Conservation (phyloP, 2,329 filamentous ascomycete species). For the Aspergillus sp. region DNA sequence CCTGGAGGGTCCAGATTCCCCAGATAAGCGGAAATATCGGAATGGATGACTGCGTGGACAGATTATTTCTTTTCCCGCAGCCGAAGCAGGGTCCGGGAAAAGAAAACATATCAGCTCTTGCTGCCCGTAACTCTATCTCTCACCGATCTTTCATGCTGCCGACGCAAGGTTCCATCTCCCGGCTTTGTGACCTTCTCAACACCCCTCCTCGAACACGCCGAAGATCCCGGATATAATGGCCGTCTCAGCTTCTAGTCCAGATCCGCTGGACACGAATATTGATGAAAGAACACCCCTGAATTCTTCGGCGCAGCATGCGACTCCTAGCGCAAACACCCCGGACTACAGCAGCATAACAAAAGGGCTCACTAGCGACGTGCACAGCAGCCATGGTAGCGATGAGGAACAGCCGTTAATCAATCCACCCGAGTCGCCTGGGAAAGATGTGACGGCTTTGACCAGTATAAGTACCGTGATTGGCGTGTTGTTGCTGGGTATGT, state of each 20-base stretch:
- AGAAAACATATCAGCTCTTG: not conserved
- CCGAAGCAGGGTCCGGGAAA: not conserved
- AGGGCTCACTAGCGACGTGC: not conserved
- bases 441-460: conserved; percentile 12
- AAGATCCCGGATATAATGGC: not conserved
- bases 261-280: not conserved
- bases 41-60: not conserved
- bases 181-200: no score
- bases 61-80: not conserved
- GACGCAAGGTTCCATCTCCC: not conserved
- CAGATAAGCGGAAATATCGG: not conserved
- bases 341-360: conserved; percentile 10
- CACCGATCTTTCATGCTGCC: not conserved
- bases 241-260: not conserved
- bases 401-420: conserved; percentile 6
- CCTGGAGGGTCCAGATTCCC: not conserved
- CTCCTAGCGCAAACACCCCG: not conserved
- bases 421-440: not conserved
- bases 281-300: conserved; percentile 8
- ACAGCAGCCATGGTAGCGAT: conserved; percentile 1
- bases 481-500: conserved; percentile 33
- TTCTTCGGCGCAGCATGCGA: not conserved
- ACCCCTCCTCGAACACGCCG: not conserved
- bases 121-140: not conserved
- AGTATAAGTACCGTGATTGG: conserved; percentile 30